These are phyloP conservation scores for Petunia axillaris DNA, from an alignment of 257 asterid genomes.

Conservation along the genomic window DNA sequence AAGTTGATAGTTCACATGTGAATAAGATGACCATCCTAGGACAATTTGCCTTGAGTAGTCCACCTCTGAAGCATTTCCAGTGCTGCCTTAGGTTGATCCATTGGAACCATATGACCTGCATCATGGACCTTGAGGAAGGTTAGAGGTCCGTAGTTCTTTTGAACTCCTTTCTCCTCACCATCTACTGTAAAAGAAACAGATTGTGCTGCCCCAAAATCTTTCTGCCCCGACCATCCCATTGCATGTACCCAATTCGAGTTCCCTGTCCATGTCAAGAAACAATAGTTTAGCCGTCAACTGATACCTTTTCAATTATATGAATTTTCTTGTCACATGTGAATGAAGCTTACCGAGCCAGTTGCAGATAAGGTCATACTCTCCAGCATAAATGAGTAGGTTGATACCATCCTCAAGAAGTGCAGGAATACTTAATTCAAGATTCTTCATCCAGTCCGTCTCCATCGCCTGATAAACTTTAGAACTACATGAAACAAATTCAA, in stretches of 20 bases:
- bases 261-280: constrained; percentile 42
- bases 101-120: constrained; percentile 85
- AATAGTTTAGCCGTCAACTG: neutral
- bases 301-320: neutral
- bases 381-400: constrained; percentile 61
- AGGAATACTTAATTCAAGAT: constrained; percentile 56
- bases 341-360: constrained; percentile 69
- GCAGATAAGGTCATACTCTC: constrained; percentile 76
- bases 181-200: constrained; percentile 51
- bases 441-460: constrained; percentile 58
- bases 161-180: constrained; percentile 49
- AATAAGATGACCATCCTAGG: neutral
- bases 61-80: constrained; percentile 68
- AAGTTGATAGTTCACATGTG: constrained; percentile 23
- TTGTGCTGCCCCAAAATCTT: constrained; percentile 42
- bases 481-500: constrained; percentile 60
- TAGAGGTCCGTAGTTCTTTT: constrained; percentile 57
- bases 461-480: constrained; percentile 41
- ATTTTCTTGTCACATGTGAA: neutral
- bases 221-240: constrained; percentile 65
- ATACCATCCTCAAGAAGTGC: constrained; percentile 61
- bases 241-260: constrained; percentile 77
- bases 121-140: constrained; percentile 64
- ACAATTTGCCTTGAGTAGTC: constrained; percentile 42
- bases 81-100: constrained; percentile 79